Conservation (phyloP, 352 stramenopile species). For the Phytophthora nicotianae region DNA sequence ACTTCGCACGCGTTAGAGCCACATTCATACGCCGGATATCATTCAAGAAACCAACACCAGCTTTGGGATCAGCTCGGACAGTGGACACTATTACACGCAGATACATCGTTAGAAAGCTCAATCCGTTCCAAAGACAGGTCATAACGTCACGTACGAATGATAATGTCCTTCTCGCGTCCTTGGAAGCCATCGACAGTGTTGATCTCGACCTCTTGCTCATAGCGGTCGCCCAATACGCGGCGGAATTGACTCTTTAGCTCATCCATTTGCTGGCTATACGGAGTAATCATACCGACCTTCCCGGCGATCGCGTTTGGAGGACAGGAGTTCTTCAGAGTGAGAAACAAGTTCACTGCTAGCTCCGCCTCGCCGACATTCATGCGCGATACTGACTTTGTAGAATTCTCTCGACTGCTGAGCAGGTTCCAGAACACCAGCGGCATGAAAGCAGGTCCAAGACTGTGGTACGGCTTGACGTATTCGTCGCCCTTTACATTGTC, state of each 20-base stretch:
- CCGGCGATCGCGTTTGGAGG: conserved; percentile 73
- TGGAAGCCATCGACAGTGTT: conserved; percentile 94
- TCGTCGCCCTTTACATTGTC: conserved; percentile 69
- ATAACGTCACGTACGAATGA: conserved; percentile 74
- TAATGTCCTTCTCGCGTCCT: conserved; percentile 92
- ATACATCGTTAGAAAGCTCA: conserved; percentile 21
- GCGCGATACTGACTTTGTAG: conserved; percentile 77
- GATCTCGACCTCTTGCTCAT: conserved; percentile 88
- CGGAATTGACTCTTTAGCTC: conserved; percentile 71
- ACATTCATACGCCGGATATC: conserved; percentile 92
- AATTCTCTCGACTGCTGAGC: conserved; percentile 72
- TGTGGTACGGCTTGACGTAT: conserved; percentile 84
- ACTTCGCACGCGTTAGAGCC: conserved; percentile 86
- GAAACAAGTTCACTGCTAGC: conserved; percentile 87
- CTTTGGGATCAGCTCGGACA: conserved; percentile 79
- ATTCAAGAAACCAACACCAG: conserved; percentile 88
- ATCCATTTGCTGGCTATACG: conserved; percentile 92
- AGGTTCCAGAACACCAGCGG: conserved; percentile 90
- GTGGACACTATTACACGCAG: conserved; percentile 71
- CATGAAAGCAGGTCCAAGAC: conserved; percentile 70
- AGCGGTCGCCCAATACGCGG: conserved; percentile 63
- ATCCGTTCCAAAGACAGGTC: neutral
- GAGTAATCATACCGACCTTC: conserved; percentile 90
- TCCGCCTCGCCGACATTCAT: conserved; percentile 83
- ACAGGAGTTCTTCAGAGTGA: conserved; percentile 87